Evolutionary conservation across 768 basidiomycete genomes (phyloP).

Genomic region (Botryobasidium botryosum): DNA sequence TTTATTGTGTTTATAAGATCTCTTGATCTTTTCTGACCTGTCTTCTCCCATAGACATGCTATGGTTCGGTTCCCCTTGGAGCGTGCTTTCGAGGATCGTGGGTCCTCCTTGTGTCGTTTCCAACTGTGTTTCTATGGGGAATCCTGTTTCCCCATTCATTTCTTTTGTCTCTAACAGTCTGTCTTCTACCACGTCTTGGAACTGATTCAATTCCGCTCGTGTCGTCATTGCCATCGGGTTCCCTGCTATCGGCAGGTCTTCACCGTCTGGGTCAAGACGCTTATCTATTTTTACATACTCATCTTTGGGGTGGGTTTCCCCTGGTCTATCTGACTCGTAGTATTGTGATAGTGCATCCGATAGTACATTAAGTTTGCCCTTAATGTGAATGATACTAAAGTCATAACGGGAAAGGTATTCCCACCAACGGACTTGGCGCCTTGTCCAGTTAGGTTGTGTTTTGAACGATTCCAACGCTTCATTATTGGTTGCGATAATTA

Average conservation of each 20-base stretch:
- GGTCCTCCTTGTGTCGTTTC: too few species aligned
- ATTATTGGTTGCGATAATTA: background rate
- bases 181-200: background rate
- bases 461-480: background rate
- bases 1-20: too few species aligned
- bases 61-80: too few species aligned
- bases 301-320: too few species aligned
- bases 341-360: background rate
- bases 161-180: background rate
- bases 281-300: background rate
- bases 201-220: too few species aligned
- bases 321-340: background rate
- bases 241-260: conserved; percentile 13
- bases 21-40: too few species aligned
- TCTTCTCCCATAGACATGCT: too few species aligned
- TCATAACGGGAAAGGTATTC: background rate
- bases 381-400: conserved; percentile 1
- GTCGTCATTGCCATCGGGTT: too few species aligned
- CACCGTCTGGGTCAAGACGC: conserved; percentile 1
- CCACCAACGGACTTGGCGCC: background rate
- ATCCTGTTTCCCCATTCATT: too few species aligned
- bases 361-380: background rate
- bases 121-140: too few species aligned
- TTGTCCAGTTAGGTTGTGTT: background rate
- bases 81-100: too few species aligned